Evolutionary conservation across 768 basidiomycete genomes (phyloP), one percentile per base, ranked within the genome.

Genomic region (Tricholoma flavovirens): DNA sequence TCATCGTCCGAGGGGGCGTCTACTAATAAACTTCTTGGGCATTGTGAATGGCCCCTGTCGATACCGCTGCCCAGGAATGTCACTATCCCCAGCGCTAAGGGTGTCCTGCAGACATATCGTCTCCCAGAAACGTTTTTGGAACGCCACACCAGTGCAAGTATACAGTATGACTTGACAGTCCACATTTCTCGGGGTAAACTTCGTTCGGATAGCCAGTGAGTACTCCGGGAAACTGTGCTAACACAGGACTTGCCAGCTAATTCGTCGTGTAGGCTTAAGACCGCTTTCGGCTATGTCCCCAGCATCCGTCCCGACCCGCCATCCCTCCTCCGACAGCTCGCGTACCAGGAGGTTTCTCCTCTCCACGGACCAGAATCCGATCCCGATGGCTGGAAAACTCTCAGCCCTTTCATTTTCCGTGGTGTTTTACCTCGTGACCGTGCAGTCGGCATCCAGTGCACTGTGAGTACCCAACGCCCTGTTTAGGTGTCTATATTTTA

Each of bases 91-190:
- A 69, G 71, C 17, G 68, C 67, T 12, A 62, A 71, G 7, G 74
- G 75, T 22, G 74, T 73, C 10, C 61, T 67, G 56, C 69, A 74
- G 32, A 64, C 69, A 14, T 80, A 67, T 64, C 69, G 71, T 43
- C 71, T 81, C 24, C 80, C 80, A 4, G 80, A 82, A 62, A 80
- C 80, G 0, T 81, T 82, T 60, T 64, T 79, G 54, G 80, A 82
- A 62, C 77, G 78, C 1, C 74, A 75, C 51, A 77, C 75, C 7
- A 62, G 65, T 54, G 78, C 75, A 17, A 80, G 77, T 60, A 71
- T 82, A 30, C 77, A 80, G 59, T 82, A 82, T 57, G 79, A 82
- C 59, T 69, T 82, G 21, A 71, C 72, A 4, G 69, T 81, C 53
- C 63, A 67, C 22, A 69, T 82, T 50, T 77, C 75, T 22, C 67